A percentile compares a stretch with the other conserved stretches of the same genome.
Evolutionary conservation across 1,284 basidiomycete species (phyloP).

Genomic region (Fistulinella cinereoalba): DNA sequence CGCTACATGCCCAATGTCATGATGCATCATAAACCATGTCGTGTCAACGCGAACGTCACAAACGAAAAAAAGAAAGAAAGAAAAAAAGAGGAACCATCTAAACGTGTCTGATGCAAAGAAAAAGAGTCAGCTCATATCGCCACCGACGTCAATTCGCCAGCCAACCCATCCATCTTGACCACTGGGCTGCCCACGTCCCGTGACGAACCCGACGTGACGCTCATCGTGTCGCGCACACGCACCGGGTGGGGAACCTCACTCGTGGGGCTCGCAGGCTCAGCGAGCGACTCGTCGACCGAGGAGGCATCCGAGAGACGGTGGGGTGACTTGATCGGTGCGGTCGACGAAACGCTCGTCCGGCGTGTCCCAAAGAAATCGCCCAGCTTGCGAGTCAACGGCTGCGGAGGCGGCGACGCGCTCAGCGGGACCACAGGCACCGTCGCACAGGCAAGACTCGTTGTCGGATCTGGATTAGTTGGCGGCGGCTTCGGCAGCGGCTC

Average conservation of each 20-base stretch:
- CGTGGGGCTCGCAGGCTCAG: constrained; percentile 55
- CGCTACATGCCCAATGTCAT: no score
- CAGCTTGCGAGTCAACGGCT: constrained; percentile 55
- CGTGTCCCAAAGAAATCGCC: constrained; percentile 66
- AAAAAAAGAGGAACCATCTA: no score
- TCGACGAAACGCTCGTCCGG: constrained; percentile 48
- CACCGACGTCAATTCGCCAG: constrained; percentile 31
- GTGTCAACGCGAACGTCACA: no score
- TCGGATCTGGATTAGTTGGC: no score
- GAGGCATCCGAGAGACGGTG: constrained; percentile 51
- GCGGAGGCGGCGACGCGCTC: constrained; percentile 33
- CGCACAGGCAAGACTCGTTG: no score
- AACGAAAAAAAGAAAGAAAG: no score
- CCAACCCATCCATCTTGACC: constrained; percentile 18
- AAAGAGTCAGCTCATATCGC: constrained; percentile 28
- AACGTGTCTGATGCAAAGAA: constrained; percentile 10
- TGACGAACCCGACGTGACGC: constrained; percentile 28
- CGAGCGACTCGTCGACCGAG: constrained; percentile 42
- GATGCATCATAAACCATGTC: constrained; percentile 10
- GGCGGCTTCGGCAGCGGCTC: constrained; percentile 33
- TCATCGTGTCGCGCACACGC: constrained; percentile 35
- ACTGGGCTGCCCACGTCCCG: constrained; percentile 33
- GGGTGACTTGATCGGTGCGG: constrained; percentile 29
- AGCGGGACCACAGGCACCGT: no score
- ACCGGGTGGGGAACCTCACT: constrained; percentile 39